Base-by-base conservation (phyloP, 306 rosid genomes). In the Vigna trinervia region DNA sequence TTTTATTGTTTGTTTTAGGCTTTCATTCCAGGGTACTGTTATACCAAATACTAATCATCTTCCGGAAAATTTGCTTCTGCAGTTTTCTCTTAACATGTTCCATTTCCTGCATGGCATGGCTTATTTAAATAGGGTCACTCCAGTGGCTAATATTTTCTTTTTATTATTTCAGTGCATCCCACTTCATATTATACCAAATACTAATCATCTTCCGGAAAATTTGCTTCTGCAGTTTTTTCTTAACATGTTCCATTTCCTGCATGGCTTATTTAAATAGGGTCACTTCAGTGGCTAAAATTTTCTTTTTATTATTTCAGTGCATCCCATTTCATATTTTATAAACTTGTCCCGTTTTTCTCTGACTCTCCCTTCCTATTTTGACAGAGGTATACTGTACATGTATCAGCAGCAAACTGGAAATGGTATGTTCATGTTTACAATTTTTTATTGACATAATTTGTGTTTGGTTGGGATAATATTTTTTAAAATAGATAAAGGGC, bases 361-460 rank as follows among this genome's bases (percentile, higher is more conserved):
- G 76, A 84, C 70, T 11, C 34, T 68, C 74, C 62, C 76, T 74
- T 79, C 39, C 79, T 61, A 22, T 78, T 58, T 70, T 83, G 69
- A 73, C 90, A 96, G 99, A 81, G 97, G 94, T 67, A 96, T 96
- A 74, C 81, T 96, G 83, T 65, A 78, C 58, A 12, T 88, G 73
- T 96, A 92, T 84, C 87, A 38, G 86, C 90, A 89, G 85, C 84
- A 87, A 84, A 88, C 97, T 81, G 98, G 97, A 63, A 88, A 92
- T 48, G 94, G 99, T 96, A 87, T 75, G 92, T 72, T 65, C 79
- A 28, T 79, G 43, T 70, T 67, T 71, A 4, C 39, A 68, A n/a
- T 30, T 73, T 68, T 60, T 13, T 56, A 15, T 58, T 66, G 30
- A 11, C 12, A 60, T 46, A 38, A 53, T 45, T 59, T 69, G 20